Evolutionary conservation across 768 basidiomycete genomes (phyloP), one percentile per base, ranked within the genome.

Genomic region (Naganishia friedmannii): DNA sequence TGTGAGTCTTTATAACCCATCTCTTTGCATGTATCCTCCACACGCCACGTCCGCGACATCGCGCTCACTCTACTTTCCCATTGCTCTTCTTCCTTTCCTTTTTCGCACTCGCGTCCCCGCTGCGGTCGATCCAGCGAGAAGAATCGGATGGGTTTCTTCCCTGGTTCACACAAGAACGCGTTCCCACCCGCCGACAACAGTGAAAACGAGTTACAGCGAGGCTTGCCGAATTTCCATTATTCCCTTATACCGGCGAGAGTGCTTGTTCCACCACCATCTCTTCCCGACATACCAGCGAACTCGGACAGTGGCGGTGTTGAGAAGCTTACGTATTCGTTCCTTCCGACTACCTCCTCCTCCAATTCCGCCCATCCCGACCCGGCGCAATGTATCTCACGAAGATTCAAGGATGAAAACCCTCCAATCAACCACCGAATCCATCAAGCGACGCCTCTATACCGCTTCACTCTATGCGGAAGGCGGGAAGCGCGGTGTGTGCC

Each of bases 131-230:
- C 13, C 57, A 63, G 42, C 3, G 60, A 63, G 60, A 63, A 63
- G 17, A 63, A 63, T 19, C 46, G 60, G 60, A 63, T 63, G 60
- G 60, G 60, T 15, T 63, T 63, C 60, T 63, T 63, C 39, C 60
- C 60, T 28, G 60, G 60, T 17, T 26, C 39, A 21, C 37, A 15
- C 7, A 28, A 42, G 39, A 26, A 26, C 15, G 46, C 39, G 3
- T n/a, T 26, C 19, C 23, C 48, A 23, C 13, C 19, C 48, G 23
- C 21, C 19, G 13, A 4, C 6, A n/a, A 12, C 48, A 51, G 17
- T 12, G 23, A 8, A 12, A 51, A 12, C 48, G 23, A 6, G 12
- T n/a, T n/a, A n/a, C n/a, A n/a, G n/a, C 60, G 39, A 63, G 3
- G 12, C n/a, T 19, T 63, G 28, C 60, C 60, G 23, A 17, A 26